A percentile compares a stretch with the other conserved stretches of the same genome.
These are phyloP conservation scores for Pyrenophora seminiperda DNA, from an alignment of 2,329 filamentous ascomycete genomes.

Conservation along the genomic window DNA sequence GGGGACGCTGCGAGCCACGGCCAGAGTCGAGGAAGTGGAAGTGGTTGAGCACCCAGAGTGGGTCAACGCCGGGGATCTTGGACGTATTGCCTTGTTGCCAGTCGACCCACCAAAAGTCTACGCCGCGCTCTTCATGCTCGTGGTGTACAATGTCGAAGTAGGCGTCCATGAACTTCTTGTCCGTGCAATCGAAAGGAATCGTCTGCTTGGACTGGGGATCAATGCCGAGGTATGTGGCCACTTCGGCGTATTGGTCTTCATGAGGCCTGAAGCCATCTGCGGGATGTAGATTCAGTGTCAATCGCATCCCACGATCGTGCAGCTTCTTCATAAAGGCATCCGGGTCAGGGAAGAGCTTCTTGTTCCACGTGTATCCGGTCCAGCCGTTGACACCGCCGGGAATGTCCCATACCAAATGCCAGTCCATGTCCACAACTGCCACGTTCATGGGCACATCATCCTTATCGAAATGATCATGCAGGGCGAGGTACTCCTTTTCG, in stretches of 20 bases:
- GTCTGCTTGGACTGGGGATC: constrained; percentile 58
- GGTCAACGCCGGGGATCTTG: constrained; percentile 63
- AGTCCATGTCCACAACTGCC: constrained; percentile 69
- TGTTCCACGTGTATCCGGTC: constrained; percentile 69
- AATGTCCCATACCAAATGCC: constrained; percentile 60
- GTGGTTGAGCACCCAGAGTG: constrained; percentile 69
- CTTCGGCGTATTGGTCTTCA: constrained; percentile 62
- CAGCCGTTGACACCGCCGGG: constrained; percentile 54
- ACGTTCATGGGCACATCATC: constrained; percentile 62
- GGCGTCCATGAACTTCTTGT: constrained; percentile 61
- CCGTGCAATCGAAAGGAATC: constrained; percentile 62
- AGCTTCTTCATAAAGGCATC: constrained; percentile 57
- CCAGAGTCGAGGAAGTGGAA: constrained; percentile 64
- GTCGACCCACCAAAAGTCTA: constrained; percentile 71
- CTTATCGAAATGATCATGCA: constrained; percentile 62
- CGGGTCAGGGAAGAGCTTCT: constrained; percentile 59
- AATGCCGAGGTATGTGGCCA: constrained; percentile 59
- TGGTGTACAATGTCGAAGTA: constrained; percentile 64
- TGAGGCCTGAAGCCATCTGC: constrained; percentile 62
- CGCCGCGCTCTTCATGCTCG: constrained; percentile 60
- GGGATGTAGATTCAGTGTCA: constrained; percentile 67
- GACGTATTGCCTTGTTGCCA: constrained; percentile 68
- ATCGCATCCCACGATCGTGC: constrained; percentile 58
- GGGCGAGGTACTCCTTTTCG: constrained; percentile 59
- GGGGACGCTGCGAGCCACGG: constrained; percentile 50